Conservation (phyloP, 2,329 filamentous ascomycete genomes). For the Graphium sp. region DNA sequence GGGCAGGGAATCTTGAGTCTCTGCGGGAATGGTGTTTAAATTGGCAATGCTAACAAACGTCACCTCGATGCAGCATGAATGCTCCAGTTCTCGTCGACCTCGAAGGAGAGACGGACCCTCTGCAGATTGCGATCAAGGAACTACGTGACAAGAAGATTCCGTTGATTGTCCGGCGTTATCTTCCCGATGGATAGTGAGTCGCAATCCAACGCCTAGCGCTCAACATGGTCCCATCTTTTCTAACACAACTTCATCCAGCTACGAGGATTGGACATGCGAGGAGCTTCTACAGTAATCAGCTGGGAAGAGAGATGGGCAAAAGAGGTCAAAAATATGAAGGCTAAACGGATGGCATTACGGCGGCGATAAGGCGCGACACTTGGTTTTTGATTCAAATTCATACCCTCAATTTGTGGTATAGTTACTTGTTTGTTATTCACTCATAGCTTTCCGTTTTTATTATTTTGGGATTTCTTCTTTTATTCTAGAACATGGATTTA, state of each 20-base stretch:
- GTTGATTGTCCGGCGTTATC: constrained; percentile 81
- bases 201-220: constrained; percentile 1
- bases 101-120: constrained; percentile 91
- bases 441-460: not conserved
- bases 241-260: constrained; percentile 33
- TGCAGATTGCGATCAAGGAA: constrained; percentile 96
- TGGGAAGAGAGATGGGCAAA: no score
- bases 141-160: constrained; percentile 97
- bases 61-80: constrained; percentile 56
- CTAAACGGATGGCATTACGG: no score
- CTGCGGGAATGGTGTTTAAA: constrained; percentile 2
- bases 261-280: constrained; percentile 98
- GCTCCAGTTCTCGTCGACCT: constrained; percentile 91
- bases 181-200: constrained; percentile 88
- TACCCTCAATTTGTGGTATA: no score
- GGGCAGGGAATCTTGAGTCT: not conserved
- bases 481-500: not conserved
- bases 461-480: not conserved
- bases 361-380: no score
- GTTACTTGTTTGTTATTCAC: no score
- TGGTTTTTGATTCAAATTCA: no score
- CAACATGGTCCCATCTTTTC: constrained; percentile 3
- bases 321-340: no score
- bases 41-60: constrained; percentile 6
- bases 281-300: constrained; percentile 53